Evolutionary conservation across 2,329 filamentous ascomycete genomes (phyloP).

Genomic region (Trichothecium sympodiale): DNA sequence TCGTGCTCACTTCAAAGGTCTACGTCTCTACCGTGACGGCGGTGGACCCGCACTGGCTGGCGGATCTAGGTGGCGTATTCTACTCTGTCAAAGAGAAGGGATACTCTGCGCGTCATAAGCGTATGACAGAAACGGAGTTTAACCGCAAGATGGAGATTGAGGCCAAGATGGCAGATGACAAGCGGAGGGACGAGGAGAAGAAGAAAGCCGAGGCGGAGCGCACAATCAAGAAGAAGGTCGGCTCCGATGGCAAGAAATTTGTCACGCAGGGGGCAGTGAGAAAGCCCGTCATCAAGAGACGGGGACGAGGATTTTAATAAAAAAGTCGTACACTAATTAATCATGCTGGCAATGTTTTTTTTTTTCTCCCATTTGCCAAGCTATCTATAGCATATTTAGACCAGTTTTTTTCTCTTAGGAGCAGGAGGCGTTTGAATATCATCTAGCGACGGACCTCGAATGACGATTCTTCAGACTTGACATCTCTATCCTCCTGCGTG

Average conservation of each 20-base stretch:
- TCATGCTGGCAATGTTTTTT: too few species aligned
- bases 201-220: slow-evolving; percentile 37
- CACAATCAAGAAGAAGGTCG: slow-evolving; percentile 18
- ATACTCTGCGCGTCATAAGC: slow-evolving; percentile 76
- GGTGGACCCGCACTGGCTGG: slow-evolving; percentile 94
- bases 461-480: slow-evolving; percentile 53
- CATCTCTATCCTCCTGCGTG: slow-evolving; percentile 54
- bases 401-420: not conserved
- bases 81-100: slow-evolving; percentile 97
- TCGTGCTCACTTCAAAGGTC: slow-evolving; percentile 92
- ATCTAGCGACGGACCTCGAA: slow-evolving; percentile 44
- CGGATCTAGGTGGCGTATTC: slow-evolving; percentile 91
- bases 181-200: slow-evolving; percentile 52
- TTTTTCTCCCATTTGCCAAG: too few species aligned
- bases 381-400: too few species aligned
- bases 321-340: too few species aligned
- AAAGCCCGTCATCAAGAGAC: slow-evolving; percentile 46
- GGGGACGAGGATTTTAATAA: slow-evolving; percentile 44
- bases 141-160: slow-evolving; percentile 91
- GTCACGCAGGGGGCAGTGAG: slow-evolving; percentile 51
- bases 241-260: slow-evolving; percentile 39
- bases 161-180: slow-evolving; percentile 81
- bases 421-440: not conserved
- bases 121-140: slow-evolving; percentile 83
- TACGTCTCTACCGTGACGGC: slow-evolving; percentile 97